Evolutionary conservation across 257 asterid species (phyloP), one percentile per base, ranked within the genome.

Genomic region (Jacaranda copaia): DNA sequence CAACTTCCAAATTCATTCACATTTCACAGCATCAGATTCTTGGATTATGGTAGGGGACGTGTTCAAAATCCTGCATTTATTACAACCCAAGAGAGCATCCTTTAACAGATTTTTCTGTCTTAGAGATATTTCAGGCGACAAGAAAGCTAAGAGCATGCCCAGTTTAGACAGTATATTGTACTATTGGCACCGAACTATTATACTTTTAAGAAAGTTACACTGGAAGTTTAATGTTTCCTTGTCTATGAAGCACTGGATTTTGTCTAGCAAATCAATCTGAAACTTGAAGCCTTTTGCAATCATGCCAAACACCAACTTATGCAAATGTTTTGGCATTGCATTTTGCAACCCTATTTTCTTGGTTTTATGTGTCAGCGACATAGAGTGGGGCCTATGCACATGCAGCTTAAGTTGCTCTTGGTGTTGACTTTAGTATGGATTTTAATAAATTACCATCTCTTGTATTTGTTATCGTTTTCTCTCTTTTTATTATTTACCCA

Each of bases 281-380:
- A 25, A 38, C 25, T 36, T 75, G 64, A 53, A 43, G 32, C 19
- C 32, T 60, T 13, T 25, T 38, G 36, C 20, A 35, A 16, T 64
- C 53, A 42, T 20, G 42, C 40, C 51, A 63, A 19, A 40, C 15
- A 39, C 51, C 10, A 18, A 35, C 75, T 55, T 16, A 35, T 43
- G 38, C 39, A 20, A 53, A 72, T 64, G 43, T 48, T 63, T 63
- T 42, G 60, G 69, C 20, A 42, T 32, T 56, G 10, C 20, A 13
- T 55, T 13, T 68, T 71, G 75, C 72, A 66, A 72, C 12, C 15
- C 52, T 71, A 32, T 78, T 57, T 72, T 74, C 78, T 52, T 66
- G 79, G 67, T 72, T 49, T 25, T 60, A 16, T 46, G 36, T 16
- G 53, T 12, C 16, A 40, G 32, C n/a, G 10, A 38, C 42, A 16